Percentiles rank a stretch among this genome's conserved stretches.
Evolutionary conservation across 2,329 filamentous ascomycete genomes (phyloP).

Genomic region (Fusarium anthophilum): DNA sequence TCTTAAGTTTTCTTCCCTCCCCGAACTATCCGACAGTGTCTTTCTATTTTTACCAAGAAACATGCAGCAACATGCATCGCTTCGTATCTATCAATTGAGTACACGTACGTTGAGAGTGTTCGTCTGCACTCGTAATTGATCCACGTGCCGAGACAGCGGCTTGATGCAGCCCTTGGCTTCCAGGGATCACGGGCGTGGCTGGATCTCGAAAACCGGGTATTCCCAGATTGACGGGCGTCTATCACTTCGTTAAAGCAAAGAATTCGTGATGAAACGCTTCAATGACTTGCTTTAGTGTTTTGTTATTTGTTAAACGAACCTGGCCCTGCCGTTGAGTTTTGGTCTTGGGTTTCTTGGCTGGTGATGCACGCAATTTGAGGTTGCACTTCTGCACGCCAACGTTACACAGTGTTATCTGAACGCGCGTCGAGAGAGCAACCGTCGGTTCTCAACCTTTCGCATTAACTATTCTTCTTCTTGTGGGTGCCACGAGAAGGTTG

Average conservation of each 20-base stretch:
- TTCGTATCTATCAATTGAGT: not conserved
- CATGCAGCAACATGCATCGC: not conserved
- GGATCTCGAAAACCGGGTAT: constrained; percentile 1
- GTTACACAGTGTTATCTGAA: constrained; percentile 2
- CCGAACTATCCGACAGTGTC: no score
- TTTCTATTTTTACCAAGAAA: not conserved
- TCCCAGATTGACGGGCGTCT: not conserved
- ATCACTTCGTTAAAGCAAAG: not conserved
- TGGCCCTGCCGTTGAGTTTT: not conserved
- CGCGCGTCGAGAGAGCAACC: not conserved
- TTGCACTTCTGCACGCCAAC: constrained; percentile 6
- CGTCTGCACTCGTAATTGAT: not conserved
- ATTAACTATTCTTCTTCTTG: not conserved
- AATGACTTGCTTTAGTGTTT: constrained; percentile 8
- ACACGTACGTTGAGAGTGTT: not conserved
- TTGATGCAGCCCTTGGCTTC: not conserved
- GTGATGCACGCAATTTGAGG: not conserved
- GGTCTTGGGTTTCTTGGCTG: not conserved
- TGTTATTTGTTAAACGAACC: not conserved
- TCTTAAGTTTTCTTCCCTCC: not conserved
- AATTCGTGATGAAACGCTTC: constrained; percentile 8
- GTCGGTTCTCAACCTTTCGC: not conserved
- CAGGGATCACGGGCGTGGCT: not conserved
- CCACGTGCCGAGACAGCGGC: constrained; percentile 10
- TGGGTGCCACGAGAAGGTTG: not conserved